Percentiles rank a stretch among this genome's conserved stretches.
phyloP scores from a whole-genome alignment of 148 eudicot genomes.

The Rhododendron ferrugineum region DNA sequence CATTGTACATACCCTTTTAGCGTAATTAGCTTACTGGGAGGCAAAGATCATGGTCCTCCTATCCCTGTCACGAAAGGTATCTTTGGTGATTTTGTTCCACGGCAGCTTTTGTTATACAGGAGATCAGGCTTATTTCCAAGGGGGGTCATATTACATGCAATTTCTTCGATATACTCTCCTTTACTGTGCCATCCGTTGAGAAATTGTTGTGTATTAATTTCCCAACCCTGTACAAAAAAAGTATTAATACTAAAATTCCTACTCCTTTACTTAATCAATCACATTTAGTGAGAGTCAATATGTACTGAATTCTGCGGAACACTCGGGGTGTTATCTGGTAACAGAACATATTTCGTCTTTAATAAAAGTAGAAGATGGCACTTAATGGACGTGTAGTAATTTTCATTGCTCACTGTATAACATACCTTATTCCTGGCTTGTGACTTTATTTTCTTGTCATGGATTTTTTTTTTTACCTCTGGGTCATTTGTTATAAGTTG shows the following conservation, averaged over 20 bases:
- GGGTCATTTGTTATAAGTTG: not conserved
- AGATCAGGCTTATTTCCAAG: not conserved
- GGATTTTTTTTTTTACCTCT: not conserved
- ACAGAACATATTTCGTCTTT: not conserved
- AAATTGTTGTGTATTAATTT: not conserved
- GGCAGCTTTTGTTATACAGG: not conserved
- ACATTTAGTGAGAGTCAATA: not conserved
- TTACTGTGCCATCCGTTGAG: not conserved
- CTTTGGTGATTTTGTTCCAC: not conserved
- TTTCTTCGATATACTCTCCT: not conserved
- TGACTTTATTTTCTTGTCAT: not conserved
- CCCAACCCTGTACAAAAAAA: not conserved
- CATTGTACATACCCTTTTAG: not conserved
- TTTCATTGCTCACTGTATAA: not conserved
- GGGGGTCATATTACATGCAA: not conserved
- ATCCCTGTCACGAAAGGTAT: not conserved
- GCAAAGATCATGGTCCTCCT: not conserved
- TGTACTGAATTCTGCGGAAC: not conserved
- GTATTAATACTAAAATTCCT: not conserved
- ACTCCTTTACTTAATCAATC: no score
- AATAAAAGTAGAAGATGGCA: not conserved
- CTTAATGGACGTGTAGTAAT: not conserved
- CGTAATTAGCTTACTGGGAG: slow-evolving; percentile 1
- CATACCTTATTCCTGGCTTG: not conserved
- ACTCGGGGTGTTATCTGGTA: not conserved